These are phyloP conservation scores for Protomyces macrosporus DNA, from an alignment of 1,139 yeast species.

Conservation along the genomic window DNA sequence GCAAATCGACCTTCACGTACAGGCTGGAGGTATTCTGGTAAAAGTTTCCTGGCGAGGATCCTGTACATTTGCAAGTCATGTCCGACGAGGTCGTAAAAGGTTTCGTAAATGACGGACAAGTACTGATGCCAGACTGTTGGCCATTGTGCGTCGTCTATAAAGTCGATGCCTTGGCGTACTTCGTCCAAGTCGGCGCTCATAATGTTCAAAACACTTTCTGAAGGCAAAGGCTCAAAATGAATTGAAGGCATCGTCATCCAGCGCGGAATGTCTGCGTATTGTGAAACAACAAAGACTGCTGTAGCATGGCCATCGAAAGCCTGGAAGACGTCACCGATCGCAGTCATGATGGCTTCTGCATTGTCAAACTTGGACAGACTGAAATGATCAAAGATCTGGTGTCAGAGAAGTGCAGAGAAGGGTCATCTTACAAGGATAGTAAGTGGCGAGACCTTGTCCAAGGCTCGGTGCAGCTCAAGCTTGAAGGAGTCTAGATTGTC, in stretches of 20 bases:
- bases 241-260: neutral
- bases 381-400: constrained; percentile 11
- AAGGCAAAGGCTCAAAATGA: neutral
- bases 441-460: neutral
- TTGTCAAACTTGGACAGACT: neutral
- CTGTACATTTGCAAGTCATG: constrained; percentile 11
- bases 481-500: constrained; percentile 6
- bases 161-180: neutral
- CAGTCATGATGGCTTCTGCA: neutral
- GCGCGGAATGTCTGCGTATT: constrained; percentile 2
- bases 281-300: constrained; percentile 3
- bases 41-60: constrained; percentile 2
- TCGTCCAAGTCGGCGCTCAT: neutral
- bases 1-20: constrained; percentile 3
- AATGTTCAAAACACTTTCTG: neutral
- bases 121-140: constrained; percentile 5
- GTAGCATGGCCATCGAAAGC: neutral
- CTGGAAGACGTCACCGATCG: neutral
- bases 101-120: constrained; percentile 2
- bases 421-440: neutral
- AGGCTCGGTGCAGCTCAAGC: neutral
- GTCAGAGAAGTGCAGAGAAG: neutral
- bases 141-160: neutral
- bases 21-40: constrained; percentile 16
- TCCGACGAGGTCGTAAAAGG: neutral